Conservation (phyloP, 2,329 filamentous ascomycete species). For the Alternaria arbusti region DNA sequence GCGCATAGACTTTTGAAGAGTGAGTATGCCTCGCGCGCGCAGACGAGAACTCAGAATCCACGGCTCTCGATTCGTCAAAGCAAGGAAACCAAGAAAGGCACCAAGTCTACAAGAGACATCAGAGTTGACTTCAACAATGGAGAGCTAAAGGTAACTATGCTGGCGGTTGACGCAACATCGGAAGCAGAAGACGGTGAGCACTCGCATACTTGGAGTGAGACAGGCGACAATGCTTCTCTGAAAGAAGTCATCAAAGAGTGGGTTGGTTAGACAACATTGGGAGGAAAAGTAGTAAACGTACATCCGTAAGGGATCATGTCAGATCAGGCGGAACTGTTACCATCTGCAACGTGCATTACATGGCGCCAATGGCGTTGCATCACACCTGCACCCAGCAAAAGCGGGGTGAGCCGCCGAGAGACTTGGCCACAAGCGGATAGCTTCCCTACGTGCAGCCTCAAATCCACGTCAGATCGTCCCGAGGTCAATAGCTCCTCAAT, state of each 20-base stretch:
- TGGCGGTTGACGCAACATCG: conserved; percentile 2
- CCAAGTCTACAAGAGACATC: conserved; percentile 26
- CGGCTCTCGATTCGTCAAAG: conserved; percentile 28
- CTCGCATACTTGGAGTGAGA: conserved; percentile 34
- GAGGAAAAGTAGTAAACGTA: not conserved
- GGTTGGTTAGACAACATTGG: conserved; percentile 14
- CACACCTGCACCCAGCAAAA: not conserved
- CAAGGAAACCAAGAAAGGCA: conserved; percentile 28
- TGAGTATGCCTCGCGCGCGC: conserved; percentile 26
- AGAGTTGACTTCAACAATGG: conserved; percentile 27
- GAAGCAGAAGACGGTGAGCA: conserved; percentile 17
- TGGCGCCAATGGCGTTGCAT: conserved; percentile 3
- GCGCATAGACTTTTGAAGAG: conserved; percentile 37
- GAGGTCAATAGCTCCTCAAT: conserved; percentile 1
- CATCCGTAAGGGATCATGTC: not conserved
- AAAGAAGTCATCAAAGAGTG: conserved; percentile 36
- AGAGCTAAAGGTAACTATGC: conserved; percentile 19
- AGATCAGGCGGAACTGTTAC: not conserved
- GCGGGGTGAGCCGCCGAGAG: conserved; percentile 4
- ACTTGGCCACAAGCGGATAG: conserved; percentile 4
- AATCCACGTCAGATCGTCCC: conserved; percentile 2
- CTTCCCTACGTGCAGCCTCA: conserved; percentile 1
- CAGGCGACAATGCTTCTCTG: conserved; percentile 15
- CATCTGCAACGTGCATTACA: not conserved
- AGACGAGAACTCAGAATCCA: conserved; percentile 27